Evolutionary conservation across 2,329 filamentous ascomycete species (phyloP), one percentile per base, ranked within the genome.

Genomic region (Aspergillus brasiliensis): DNA sequence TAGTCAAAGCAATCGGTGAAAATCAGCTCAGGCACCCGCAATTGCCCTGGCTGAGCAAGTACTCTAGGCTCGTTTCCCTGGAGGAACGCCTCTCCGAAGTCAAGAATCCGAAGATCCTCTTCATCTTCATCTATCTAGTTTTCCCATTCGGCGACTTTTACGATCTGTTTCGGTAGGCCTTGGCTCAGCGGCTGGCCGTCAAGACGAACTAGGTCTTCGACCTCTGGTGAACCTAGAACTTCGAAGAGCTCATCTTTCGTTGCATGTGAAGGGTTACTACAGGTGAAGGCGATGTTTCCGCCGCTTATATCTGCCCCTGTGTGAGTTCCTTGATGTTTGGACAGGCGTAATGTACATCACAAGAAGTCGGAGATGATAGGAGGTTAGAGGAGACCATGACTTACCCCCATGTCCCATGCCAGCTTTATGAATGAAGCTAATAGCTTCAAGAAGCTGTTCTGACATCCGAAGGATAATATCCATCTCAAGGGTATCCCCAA

Each of bases 351-450:
- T n/a, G n/a, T n/a, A n/a, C n/a, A 61, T 31, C 57, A 51, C 58
- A 2, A 28, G 37, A n/a, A n/a, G 21, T 11, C 23, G 3, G 19
- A 34, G 19, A 52, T 23, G 51, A 38, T 7, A 38, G 15, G 1
- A 15, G 34, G 3, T 15, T n/a, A 4, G 3, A 2, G 34, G 4
- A 8, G n/a, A n/a, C n/a, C n/a, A n/a, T 40, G 8, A 13, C 63
- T 68, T 61, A 74, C 73, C 73, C 56, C 73, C 71, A 67, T 75
- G 69, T 10, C 66, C 65, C 51, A 73, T 69, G 19, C 69, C 69
- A 23, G 60, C 57, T 55, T 63, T 56, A 34, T 75, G 70, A 42
- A 75, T 64, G 15, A 67, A 71, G 2, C 59, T 60, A 17, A 74
- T n/a, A 38, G 64, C 69, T 59, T 71, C 56, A 5, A 71, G 59